A percentile compares a stretch with the other conserved stretches of the same genome.
phyloP scores from a whole-genome alignment of 768 basidiomycete species.

The Neoboletus subvelutipes region DNA sequence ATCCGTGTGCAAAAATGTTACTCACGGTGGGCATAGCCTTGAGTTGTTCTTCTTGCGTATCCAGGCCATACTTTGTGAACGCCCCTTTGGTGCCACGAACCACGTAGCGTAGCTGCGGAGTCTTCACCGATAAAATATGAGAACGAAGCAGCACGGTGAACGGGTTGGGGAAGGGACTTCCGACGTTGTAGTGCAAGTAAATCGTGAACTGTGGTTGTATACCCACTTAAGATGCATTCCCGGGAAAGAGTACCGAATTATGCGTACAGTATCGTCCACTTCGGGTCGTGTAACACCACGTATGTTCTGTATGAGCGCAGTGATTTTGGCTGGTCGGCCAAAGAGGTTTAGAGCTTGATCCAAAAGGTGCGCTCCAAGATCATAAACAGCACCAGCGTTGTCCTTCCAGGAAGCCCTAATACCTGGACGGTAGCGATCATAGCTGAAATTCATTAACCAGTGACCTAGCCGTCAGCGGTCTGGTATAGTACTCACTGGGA shows the following conservation, averaged over 20 bases:
- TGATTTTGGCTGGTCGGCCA: slow-evolving; percentile 67
- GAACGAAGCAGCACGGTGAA: slow-evolving; percentile 68
- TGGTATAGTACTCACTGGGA: slow-evolving; percentile 54
- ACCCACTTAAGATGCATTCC: background rate
- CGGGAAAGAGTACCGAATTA: background rate
- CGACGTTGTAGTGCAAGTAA: slow-evolving; percentile 48
- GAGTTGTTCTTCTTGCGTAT: slow-evolving; percentile 78
- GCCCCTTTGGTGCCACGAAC: slow-evolving; percentile 72
- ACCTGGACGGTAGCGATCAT: slow-evolving; percentile 68
- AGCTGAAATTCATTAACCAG: slow-evolving; percentile 39
- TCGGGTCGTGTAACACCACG: slow-evolving; percentile 62
- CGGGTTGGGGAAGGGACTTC: slow-evolving; percentile 44
- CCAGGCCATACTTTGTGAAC: slow-evolving; percentile 73
- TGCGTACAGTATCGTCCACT: slow-evolving; percentile 64
- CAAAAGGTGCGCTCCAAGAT: slow-evolving; percentile 78
- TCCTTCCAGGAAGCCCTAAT: slow-evolving; percentile 84
- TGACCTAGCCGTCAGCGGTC: background rate
- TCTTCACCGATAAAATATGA: slow-evolving; percentile 64
- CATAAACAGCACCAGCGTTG: slow-evolving; percentile 64
- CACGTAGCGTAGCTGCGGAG: slow-evolving; percentile 66
- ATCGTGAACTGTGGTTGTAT: slow-evolving; percentile 46
- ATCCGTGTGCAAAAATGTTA: slow-evolving; percentile 44
- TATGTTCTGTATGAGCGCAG: slow-evolving; percentile 68
- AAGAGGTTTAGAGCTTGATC: slow-evolving; percentile 78
- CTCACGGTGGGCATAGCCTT: slow-evolving; percentile 50